These are phyloP conservation scores for Cupressus sempervirens DNA, from an alignment of 75 land plant genomes.

Conservation along the genomic window DNA sequence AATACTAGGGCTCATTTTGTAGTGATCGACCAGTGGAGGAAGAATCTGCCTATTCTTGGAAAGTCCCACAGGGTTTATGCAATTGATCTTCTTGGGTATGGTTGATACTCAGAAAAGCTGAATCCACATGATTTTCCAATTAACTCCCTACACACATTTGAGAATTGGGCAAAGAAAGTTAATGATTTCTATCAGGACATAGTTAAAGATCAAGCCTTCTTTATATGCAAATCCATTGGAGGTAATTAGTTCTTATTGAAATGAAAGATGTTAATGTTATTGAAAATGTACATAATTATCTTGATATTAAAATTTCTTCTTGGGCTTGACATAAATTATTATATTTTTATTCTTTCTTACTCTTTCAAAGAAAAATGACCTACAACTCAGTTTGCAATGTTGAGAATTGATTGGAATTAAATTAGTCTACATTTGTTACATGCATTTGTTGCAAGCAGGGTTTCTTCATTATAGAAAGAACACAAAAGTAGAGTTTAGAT, in stretches of 20 bases:
- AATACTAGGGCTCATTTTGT: constrained; percentile 17
- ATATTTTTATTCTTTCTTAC: too few relatives aligned
- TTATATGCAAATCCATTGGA: constrained; percentile 97
- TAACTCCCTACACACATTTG: constrained; percentile 76
- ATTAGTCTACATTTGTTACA: background rate
- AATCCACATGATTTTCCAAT: constrained; percentile 53
- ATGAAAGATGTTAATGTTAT: too few relatives aligned
- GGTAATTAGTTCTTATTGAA: constrained; percentile 33
- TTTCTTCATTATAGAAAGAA: too few relatives aligned
- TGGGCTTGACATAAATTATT: background rate
- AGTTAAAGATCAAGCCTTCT: constrained; percentile 81
- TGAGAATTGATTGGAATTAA: background rate
- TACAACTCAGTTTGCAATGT: background rate
- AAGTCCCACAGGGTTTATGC: constrained; percentile 82
- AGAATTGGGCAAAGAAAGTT: constrained; percentile 88
- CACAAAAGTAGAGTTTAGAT: too few relatives aligned
- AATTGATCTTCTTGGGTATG: constrained; percentile 97
- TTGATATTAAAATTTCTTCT: background rate
- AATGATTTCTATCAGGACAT: constrained; percentile 80
- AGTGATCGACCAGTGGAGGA: constrained; percentile 99
- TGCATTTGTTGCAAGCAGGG: background rate
- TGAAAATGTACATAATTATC: background rate
- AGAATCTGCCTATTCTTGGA: constrained; percentile 77
- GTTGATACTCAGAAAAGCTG: constrained; percentile 98
- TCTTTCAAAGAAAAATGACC: background rate